Evolutionary conservation across 352 stramenopile species (phyloP), one percentile per base, ranked within the genome.

Genomic region (Pythium plurisporium): DNA sequence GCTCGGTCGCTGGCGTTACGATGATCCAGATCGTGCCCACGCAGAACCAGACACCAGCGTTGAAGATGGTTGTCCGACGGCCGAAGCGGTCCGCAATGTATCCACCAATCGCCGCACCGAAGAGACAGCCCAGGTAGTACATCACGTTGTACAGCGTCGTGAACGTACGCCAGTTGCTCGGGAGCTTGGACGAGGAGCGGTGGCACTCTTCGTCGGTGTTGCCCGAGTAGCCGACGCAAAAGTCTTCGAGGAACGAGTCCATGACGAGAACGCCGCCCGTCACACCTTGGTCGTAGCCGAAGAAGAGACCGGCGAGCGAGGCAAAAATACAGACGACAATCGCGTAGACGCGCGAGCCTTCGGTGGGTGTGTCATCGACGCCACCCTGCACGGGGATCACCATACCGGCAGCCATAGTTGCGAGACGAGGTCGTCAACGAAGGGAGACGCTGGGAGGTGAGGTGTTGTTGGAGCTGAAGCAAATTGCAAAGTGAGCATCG

Each of bases 1-100:
- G 70, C 12, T 45, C 41, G 2, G 50, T 49, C 11, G 46, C 42
- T 0, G 63, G 64, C 0, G 51, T 48, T 9, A 63, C 38, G 7
- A 67, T 47, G 23, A 79, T 45, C 45, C 62, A 73, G n/a, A 70
- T 22, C 37, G 55, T 54, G 29, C 59, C 59, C 5, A 67, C 27
- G 26, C 45, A 55, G 29, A 57, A 67, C 31, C 60, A 52, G 29
- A 67, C 30, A 8, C 46, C 46, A 22, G 46, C 46, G 20, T 54
- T 54, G 31, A 54, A 54, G 14, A 54, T 54, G 29, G 46, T 43
- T 36, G 54, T 33, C 22, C 59, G 59, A 33, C 59, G 52, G 22
- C 59, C 59, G 23, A 61, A 63, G 17, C 43, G 27, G 27, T 67
- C 59, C 41, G 59, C 59, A 25, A 60, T 46, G 23, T 41, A 67